Base-by-base conservation (phyloP, 768 basidiomycete genomes). In the Sarcomyxa edulis region DNA sequence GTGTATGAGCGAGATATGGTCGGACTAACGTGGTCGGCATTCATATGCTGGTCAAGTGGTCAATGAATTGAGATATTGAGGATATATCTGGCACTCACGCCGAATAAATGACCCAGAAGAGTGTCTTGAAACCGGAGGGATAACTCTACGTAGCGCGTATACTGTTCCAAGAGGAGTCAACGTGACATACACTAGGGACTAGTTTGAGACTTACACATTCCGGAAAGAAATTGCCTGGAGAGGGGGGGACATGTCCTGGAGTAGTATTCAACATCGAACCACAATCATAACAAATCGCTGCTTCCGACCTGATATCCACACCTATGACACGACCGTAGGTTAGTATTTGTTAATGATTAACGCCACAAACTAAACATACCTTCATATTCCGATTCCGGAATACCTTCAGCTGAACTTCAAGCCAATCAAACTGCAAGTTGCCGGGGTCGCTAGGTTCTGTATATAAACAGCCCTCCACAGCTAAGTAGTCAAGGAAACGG, bases 371-470 rank as follows among this genome's bases (percentile, higher is more conserved):
- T 28, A 24, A 6, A 49, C 73, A 37, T 52, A 82, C 85, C 69
- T 89, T 80, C 77, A 92, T 83, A 24, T 75, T 76, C 39, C 84
- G 65, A 3, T 72, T 58, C 42, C 85, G 69, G 56, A 81, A 91
- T 40, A 59, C 62, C 33, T 75, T 62, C 14, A 96, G 65, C 58
- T 92, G 90, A 2, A 87, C 87, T 43, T 89, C 88, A 9, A 96
- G 68, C 92, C 92, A 96, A 57, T 90, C 85, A 48, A 94, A 70
- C 53, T 96, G 71, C 18, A 90, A 67, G 47, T 89, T 89, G 32
- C 92, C 92, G n/a, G 92, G 86, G 56, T 95, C 90, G 21, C 76
- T 71, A 14, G 64, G 68, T 23, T 78, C 75, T 28, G 59, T 61
- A 50, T 68, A 78, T 39, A 64, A 62, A 53, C 90, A 92, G 11